Base-by-base conservation (phyloP, 1,139 yeast genomes). In the Geotrichum armillariae region DNA sequence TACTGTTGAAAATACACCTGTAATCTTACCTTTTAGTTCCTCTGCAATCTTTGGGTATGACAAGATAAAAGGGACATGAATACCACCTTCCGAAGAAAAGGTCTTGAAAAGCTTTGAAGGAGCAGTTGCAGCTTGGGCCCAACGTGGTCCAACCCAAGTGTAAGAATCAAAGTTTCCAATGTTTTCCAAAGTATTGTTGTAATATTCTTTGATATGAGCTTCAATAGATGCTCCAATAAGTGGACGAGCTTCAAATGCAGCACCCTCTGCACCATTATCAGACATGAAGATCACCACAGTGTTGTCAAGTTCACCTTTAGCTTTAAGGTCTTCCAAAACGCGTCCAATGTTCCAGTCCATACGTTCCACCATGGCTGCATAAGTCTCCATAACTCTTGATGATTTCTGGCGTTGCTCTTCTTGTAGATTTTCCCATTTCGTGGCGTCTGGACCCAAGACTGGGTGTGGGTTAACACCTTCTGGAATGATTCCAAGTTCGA, bases 101-200 rank as follows among this genome's bases (percentile, higher is more conserved):
- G 68, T 68, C 58, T 78, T 79, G 61, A 71, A 77, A 75, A 76
- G 75, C 49, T 72, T 67, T 36, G 74, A 68, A 3, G 83, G 83
- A 2, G 82, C 80, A 16, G 83, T 78, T 4, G 82, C 80, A n/a
- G 83, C 83, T 56, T 79, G 83, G 0, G 83, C 83, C 83, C 83
- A 79, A 58, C 79, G 76, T 52, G 79, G 81, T 1, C 78, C 76
- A 55, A 79, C 79, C 71, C 74, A 75, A 7, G 71, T 74, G 59
- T 77, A 79, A 1, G 81, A 76, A 56, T 78, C 66, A 41, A 58
- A 56, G 33, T 69, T 70, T 3, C 83, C 83, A 52, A 79, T 70
- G 59, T 78, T 79, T 1, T 74, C 78, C 25, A 65, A 61, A 1
- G 66, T 52, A 58, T 79, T 79, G 60, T 78, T 65, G 61, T 70